phyloP scores from a whole-genome alignment of 1,284 basidiomycete species.

The Malassezia dermatis region DNA sequence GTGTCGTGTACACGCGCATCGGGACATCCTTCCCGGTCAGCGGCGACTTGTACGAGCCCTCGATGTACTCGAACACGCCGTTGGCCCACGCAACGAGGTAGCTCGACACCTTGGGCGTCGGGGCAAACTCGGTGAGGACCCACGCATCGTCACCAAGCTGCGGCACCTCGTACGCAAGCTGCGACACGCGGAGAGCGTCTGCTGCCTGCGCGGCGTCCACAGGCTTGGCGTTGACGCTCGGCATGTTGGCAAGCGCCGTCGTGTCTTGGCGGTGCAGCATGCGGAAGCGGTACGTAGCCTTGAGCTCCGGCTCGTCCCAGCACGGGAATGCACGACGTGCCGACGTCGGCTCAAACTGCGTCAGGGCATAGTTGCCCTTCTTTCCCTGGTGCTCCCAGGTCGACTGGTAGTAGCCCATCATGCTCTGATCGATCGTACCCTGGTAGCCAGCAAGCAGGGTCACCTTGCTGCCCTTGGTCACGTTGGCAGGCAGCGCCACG shows the following conservation, averaged over 20 bases:
- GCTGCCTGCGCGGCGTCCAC: conserved; percentile 13
- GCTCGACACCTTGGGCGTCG: conserved; percentile 59
- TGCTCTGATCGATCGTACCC: conserved; percentile 21
- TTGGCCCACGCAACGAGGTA: conserved; percentile 85
- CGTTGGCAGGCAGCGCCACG: conserved; percentile 12
- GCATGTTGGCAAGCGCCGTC: conserved; percentile 66
- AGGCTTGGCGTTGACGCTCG: not conserved
- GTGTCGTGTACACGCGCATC: conserved; percentile 68
- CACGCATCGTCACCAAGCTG: conserved; percentile 50
- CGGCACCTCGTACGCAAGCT: conserved; percentile 55
- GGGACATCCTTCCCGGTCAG: conserved; percentile 69
- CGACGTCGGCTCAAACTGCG: conserved; percentile 62
- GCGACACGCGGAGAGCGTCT: conserved; percentile 51
- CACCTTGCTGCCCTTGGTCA: conserved; percentile 18
- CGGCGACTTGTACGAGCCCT: conserved; percentile 68
- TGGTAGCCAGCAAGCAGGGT: conserved; percentile 19
- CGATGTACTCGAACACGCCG: conserved; percentile 64
- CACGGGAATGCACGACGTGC: conserved; percentile 57
- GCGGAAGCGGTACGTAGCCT: conserved; percentile 69
- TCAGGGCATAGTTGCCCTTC: conserved; percentile 40
- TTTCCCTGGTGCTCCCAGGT: conserved; percentile 47
- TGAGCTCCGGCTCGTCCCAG: conserved; percentile 89
- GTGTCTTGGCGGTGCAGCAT: conserved; percentile 68
- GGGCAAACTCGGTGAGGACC: conserved; percentile 35
- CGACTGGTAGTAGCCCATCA: conserved; percentile 28